Conservation (phyloP, 257 asterid genomes). For the Solanum infundibuliforme region DNA sequence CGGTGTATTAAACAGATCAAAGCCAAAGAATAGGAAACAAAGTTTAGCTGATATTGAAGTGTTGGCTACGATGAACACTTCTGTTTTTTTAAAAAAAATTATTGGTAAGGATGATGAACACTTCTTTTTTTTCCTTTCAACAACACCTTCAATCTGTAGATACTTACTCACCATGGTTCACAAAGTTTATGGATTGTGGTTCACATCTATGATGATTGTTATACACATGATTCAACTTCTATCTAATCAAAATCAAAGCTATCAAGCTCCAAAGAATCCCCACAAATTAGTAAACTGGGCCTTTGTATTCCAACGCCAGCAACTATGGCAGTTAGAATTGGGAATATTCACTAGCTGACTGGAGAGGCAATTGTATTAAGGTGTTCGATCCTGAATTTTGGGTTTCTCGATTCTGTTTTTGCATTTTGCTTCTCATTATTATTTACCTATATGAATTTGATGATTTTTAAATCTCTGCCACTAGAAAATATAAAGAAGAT, state of each 20-base stretch:
- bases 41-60: not conserved
- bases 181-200: not conserved
- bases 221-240: not conserved
- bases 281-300: not conserved
- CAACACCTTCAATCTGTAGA: not conserved
- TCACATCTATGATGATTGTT: not conserved
- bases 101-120: not conserved
- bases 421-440: not conserved
- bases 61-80: not conserved
- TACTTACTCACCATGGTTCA: not conserved
- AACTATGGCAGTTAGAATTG: not conserved
- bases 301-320: not conserved
- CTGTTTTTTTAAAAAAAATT: not conserved
- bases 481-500: not conserved
- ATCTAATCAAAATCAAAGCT: not conserved
- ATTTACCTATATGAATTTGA: not conserved
- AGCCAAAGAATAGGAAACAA: not conserved
- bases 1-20: not conserved
- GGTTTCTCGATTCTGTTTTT: not conserved
- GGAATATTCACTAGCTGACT: not conserved
- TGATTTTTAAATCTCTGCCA: not conserved
- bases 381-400: not conserved
- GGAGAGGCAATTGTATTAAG: not conserved
- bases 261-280: not conserved
- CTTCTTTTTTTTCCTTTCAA: not conserved